phyloP scores from a whole-genome alignment of 2,329 filamentous ascomycete genomes.

The Aspergillus calidoustus region DNA sequence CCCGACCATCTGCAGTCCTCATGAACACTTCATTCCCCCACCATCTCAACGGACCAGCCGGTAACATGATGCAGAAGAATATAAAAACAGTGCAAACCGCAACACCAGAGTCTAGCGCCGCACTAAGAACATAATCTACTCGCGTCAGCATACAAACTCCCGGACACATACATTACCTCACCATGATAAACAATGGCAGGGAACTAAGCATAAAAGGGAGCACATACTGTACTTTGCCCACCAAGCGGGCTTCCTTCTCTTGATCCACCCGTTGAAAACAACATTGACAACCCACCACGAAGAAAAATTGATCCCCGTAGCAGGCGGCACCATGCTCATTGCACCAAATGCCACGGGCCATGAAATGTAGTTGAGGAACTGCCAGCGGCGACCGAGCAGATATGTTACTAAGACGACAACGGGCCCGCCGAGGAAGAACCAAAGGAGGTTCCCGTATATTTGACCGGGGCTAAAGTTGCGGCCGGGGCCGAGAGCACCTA shows the following conservation, averaged over 20 bases:
- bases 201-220: neutral
- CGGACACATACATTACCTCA: too few relatives aligned
- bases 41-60: slow-evolving; percentile 44
- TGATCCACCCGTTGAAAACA: slow-evolving; percentile 53
- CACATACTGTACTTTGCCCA: slow-evolving; percentile 53
- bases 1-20: slow-evolving; percentile 48
- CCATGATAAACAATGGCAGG: too few relatives aligned
- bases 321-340: slow-evolving; percentile 67
- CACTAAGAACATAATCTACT: slow-evolving; percentile 48
- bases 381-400: slow-evolving; percentile 62
- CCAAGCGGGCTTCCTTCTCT: slow-evolving; percentile 51
- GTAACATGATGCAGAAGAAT: slow-evolving; percentile 51
- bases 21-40: slow-evolving; percentile 48
- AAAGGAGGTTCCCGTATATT: slow-evolving; percentile 68
- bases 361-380: slow-evolving; percentile 68
- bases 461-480: slow-evolving; percentile 68
- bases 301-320: slow-evolving; percentile 71
- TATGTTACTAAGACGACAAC: slow-evolving; percentile 65
- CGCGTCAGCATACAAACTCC: slow-evolving; percentile 13
- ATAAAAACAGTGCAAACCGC: slow-evolving; percentile 50
- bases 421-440: slow-evolving; percentile 73
- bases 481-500: slow-evolving; percentile 66
- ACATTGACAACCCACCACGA: slow-evolving; percentile 63
- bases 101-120: slow-evolving; percentile 49
- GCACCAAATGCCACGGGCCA: slow-evolving; percentile 71